Conservation (phyloP, 1,139 yeast genomes). For the Candida sanyaensis region DNA sequence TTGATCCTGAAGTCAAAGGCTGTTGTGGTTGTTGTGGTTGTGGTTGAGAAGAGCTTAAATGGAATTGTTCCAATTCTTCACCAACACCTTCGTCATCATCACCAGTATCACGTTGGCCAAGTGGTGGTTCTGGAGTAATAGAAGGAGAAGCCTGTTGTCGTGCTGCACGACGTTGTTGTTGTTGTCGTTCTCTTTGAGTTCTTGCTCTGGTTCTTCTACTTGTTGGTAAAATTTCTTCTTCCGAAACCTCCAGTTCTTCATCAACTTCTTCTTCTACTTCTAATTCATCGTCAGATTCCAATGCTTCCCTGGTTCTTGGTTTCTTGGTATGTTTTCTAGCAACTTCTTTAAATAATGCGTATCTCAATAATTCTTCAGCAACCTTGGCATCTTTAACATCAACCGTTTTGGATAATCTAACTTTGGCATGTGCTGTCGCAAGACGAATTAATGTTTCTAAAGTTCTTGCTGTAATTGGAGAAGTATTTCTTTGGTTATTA, state of each 20-base stretch:
- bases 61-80: conserved; percentile 28
- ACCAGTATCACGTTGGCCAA: conserved; percentile 8
- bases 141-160: conserved; percentile 15
- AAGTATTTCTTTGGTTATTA: conserved; percentile 75
- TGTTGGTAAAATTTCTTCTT: conserved; percentile 23
- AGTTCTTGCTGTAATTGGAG: conserved; percentile 98
- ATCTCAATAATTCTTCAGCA: conserved; percentile 84
- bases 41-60: conserved; percentile 10
- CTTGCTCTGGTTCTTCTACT: conserved; percentile 21
- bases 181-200: conserved; percentile 14
- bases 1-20: conserved; percentile 30
- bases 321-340: conserved; percentile 39
- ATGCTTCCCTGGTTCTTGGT: conserved; percentile 27
- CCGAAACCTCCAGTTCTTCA: conserved; percentile 24
- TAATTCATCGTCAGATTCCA: conserved; percentile 19
- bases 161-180: conserved; percentile 8
- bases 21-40: conserved; percentile 9
- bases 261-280: conserved; percentile 24
- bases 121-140: conserved; percentile 11
- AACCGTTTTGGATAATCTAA: conserved; percentile 75
- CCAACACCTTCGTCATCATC: conserved; percentile 22
- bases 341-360: conserved; percentile 82
- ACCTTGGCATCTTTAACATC: conserved; percentile 79
- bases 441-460: conserved; percentile 94
- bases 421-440: conserved; percentile 96